phyloP scores from a whole-genome alignment of 305 asterid species.

The Fraxinus platypoda region DNA sequence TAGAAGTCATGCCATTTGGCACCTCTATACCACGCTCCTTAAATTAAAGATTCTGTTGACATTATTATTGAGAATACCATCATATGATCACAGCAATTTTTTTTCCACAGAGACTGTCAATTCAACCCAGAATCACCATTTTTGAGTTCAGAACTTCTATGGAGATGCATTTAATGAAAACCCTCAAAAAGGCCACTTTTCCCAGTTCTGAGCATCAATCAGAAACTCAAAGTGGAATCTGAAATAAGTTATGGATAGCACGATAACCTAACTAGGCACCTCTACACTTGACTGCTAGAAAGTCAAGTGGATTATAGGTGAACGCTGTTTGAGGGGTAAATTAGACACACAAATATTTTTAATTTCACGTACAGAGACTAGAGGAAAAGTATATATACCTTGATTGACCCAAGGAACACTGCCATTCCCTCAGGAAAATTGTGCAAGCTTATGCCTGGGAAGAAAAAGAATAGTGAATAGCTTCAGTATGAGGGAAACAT shows the following conservation, averaged over 20 bases:
- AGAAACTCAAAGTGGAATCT: background rate
- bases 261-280: background rate
- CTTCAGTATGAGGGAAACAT: constrained; percentile 8
- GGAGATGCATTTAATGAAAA: background rate
- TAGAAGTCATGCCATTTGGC: background rate
- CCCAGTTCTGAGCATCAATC: background rate
- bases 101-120: background rate
- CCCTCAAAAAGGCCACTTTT: background rate
- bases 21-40: background rate
- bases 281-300: background rate
- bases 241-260: background rate
- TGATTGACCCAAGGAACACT: constrained; percentile 86
- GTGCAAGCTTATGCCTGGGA: constrained; percentile 86
- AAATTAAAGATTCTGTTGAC: background rate
- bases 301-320: background rate
- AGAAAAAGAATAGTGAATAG: constrained; percentile 16
- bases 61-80: background rate
- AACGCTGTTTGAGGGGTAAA: constrained; percentile 8
- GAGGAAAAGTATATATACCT: constrained; percentile 39
- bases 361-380: background rate
- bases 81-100: background rate
- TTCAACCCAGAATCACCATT: background rate
- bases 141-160: background rate
- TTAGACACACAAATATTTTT: background rate
- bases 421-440: constrained; percentile 98